Conservation (phyloP, 208 protist species). For the Acanthamoeba royreba region DNA sequence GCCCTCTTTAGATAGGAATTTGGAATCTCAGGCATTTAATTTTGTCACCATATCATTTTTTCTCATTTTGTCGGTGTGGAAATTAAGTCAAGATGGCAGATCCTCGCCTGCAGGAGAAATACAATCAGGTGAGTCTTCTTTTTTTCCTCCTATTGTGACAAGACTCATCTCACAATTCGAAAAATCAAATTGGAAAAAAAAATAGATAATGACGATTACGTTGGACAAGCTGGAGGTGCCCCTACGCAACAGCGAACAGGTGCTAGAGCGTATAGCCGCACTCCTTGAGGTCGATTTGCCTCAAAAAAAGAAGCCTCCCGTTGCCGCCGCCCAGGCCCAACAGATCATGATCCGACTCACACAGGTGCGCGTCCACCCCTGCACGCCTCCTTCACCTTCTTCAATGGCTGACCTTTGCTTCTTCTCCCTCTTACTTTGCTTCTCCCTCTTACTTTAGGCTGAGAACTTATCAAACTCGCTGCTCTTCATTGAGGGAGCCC, state of each 20-base stretch:
- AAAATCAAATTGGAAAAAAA: not conserved
- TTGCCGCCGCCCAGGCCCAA: not conserved
- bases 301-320: not conserved
- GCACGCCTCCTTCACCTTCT: not conserved
- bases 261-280: not conserved
- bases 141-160: not conserved
- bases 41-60: not conserved
- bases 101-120: not conserved
- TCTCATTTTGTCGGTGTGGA: not conserved
- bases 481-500: not conserved
- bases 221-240: not conserved
- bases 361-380: too few relatives aligned
- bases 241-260: not conserved
- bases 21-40: too few relatives aligned
- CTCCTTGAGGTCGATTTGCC: not conserved
- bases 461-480: not conserved
- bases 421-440: not conserved
- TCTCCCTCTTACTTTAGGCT: not conserved
- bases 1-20: too few relatives aligned
- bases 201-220: not conserved
- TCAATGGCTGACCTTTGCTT: not conserved
- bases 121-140: not conserved
- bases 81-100: not conserved
- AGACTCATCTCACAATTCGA: not conserved
- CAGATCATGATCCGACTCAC: not conserved